Evolutionary conservation across 495 filamentous ascomycete genomes (phyloP), one percentile per base, ranked within the genome.

Genomic region (Hyaloscypha variabilis): DNA sequence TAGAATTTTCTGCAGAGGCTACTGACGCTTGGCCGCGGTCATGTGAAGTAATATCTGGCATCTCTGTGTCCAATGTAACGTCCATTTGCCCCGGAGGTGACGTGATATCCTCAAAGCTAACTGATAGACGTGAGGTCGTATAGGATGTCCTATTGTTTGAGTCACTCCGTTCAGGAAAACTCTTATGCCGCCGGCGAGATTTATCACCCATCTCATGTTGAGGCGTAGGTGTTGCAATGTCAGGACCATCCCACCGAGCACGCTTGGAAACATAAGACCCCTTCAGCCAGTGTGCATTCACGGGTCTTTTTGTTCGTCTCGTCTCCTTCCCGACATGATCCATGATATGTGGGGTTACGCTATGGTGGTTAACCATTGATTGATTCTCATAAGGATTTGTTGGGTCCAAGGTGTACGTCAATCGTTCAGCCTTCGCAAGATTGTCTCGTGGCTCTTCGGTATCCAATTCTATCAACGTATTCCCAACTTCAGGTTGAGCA

Each of bases 181-280:
- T 58, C 21, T 36, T 34, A 25, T 19, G n/a, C 29, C 42, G 30
- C 30, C 31, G 55, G 31, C 36, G 60, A 39, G 34, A 17, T 53
- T 21, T 60, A 36, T 61, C 58, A 17, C 19, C 31, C 19, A 55
- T 2, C 1, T 57, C 46, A 17, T 30, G 63, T 28, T 62, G 31
- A 1, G 67, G 71, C 8, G 71, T 71, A 10, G 71, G 71, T 24
- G 71, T 58, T 4, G 68, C 25, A 29, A 60, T 21, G 23, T 23
- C 25, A 11, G 63, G 63, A 3, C 29, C 51, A 46, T 71, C 66
- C 68, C 67, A 71, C 19, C 66, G 66, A 63, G 66, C 65, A 25
- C 68, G 58, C 58, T 71, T 71, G 4, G 66, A 69, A 17, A 67
- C 54, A 60, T 67, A 64, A 31, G 68, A 67, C 42, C 66, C 71